Percentiles rank a stretch among this genome's conserved stretches.
Evolutionary conservation across 2,329 filamentous ascomycete species (phyloP).

Genomic region (Penicillium olsonii): DNA sequence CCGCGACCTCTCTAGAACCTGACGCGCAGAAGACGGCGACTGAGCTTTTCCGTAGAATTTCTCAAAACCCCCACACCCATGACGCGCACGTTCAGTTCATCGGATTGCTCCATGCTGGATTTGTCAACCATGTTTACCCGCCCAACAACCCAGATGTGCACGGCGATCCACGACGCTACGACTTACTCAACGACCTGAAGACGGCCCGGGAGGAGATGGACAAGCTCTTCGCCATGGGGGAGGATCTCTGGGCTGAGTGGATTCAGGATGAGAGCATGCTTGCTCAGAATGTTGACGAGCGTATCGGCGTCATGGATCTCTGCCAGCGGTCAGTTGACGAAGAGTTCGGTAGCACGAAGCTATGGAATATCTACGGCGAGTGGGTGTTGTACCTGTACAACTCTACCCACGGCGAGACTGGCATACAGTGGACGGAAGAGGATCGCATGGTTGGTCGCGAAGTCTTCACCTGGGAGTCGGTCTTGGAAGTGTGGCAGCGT

Average conservation of each 20-base stretch:
- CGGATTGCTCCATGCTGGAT: constrained; percentile 48
- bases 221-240: constrained; percentile 63
- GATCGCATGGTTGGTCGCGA: constrained; percentile 60
- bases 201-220: constrained; percentile 60
- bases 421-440: constrained; percentile 53
- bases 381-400: constrained; percentile 61
- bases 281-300: constrained; percentile 58
- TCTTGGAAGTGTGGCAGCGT: constrained; percentile 58
- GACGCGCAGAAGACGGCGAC: constrained; percentile 45
- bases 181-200: constrained; percentile 49
- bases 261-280: constrained; percentile 63
- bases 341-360: constrained; percentile 60
- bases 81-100: constrained; percentile 51
- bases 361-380: constrained; percentile 65
- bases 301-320: constrained; percentile 60
- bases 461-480: constrained; percentile 58
- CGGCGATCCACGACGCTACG: constrained; percentile 48
- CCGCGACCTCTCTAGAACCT: constrained; percentile 43
- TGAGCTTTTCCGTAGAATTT: constrained; percentile 44
- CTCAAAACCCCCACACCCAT: constrained; percentile 49
- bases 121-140: constrained; percentile 50
- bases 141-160: constrained; percentile 47
- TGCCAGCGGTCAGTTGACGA: constrained; percentile 62
- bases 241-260: constrained; percentile 64
- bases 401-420: constrained; percentile 48